Percentiles rank a stretch among this genome's conserved stretches.
Conservation (phyloP, 306 rosid species). For the Trifolium subterraneum region DNA sequence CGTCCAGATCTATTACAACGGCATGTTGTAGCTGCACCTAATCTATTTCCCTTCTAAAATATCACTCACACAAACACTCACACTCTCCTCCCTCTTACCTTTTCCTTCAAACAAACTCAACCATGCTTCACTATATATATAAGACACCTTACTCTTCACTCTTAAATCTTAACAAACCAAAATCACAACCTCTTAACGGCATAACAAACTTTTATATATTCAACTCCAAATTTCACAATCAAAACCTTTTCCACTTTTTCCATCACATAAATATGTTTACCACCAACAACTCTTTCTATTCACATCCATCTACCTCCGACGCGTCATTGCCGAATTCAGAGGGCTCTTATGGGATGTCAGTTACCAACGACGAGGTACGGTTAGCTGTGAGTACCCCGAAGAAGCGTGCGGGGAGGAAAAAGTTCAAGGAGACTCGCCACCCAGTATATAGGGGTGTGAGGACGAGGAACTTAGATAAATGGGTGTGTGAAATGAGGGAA, state of each 20-base stretch:
- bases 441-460: constrained; percentile 79
- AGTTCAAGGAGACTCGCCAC: constrained; percentile 87
- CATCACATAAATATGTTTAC: constrained; percentile 43
- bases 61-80: background rate
- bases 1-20: too few species aligned
- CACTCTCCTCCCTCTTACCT: background rate
- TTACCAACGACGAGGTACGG: constrained; percentile 59
- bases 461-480: background rate
- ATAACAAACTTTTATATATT: background rate
- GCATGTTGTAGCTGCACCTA: too few species aligned
- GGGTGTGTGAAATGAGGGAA: background rate
- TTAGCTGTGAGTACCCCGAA: constrained; percentile 71
- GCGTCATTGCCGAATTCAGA: background rate
- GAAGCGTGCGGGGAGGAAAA: constrained; percentile 88
- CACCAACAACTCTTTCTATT: constrained; percentile 13
- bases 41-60: too few species aligned
- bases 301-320: background rate
- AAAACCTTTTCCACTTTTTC: background rate
- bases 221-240: background rate
- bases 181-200: background rate
- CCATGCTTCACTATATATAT: background rate
- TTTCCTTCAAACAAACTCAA: constrained; percentile 3
- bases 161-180: background rate
- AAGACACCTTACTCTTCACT: background rate
- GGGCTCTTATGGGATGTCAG: background rate